Percentiles rank a stretch among this genome's conserved stretches.
phyloP scores from a whole-genome alignment of 2,329 filamentous ascomycete genomes.

The Colletotrichum chrysophilum region DNA sequence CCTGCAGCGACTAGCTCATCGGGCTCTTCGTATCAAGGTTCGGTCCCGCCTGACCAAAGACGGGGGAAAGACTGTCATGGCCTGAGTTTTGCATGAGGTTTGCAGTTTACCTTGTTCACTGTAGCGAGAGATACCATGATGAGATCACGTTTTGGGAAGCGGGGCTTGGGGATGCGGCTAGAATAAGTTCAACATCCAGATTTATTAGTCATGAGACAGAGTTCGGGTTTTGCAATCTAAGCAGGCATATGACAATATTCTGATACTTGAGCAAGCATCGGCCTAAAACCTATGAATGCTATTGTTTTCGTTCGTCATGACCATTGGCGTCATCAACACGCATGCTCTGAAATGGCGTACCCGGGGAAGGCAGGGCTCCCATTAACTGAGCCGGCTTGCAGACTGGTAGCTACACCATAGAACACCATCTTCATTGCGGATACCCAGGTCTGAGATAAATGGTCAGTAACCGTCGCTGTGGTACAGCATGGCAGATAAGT shows the following conservation, averaged over 20 bases:
- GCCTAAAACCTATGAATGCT: neutral
- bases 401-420: neutral
- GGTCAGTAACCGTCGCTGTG: neutral
- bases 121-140: neutral
- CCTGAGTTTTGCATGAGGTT: constrained; percentile 17
- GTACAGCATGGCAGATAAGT: neutral
- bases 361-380: neutral
- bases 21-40: constrained; percentile 44
- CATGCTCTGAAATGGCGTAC: neutral
- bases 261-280: neutral
- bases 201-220: neutral
- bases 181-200: neutral
- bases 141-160: neutral
- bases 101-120: neutral
- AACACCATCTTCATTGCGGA: neutral
- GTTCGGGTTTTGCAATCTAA: neutral
- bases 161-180: neutral
- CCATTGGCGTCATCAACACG: neutral
- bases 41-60: constrained; percentile 48
- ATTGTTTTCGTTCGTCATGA: neutral
- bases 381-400: neutral
- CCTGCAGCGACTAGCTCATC: constrained; percentile 37
- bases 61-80: constrained; percentile 51
- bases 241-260: neutral
- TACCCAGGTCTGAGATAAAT: neutral